A percentile compares a stretch with the other conserved stretches of the same genome.
These are phyloP conservation scores for Penicillium egyptiacum DNA, from an alignment of 495 filamentous ascomycete species.

Conservation along the genomic window DNA sequence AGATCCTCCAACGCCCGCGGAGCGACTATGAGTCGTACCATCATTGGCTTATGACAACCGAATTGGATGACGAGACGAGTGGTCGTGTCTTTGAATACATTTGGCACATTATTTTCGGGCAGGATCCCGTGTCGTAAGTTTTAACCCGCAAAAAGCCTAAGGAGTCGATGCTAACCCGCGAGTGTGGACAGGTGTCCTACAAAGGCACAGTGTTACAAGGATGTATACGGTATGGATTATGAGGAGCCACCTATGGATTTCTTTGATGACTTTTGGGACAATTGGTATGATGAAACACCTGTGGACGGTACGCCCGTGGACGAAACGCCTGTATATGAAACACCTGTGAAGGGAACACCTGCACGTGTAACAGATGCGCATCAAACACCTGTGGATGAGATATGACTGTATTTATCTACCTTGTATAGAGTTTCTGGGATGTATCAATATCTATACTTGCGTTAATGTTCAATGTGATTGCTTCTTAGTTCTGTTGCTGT, in stretches of 20 bases:
- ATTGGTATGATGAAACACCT: slow-evolving; percentile 7
- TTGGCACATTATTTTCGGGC: slow-evolving; percentile 67
- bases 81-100: slow-evolving; percentile 69
- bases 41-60: slow-evolving; percentile 61
- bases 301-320: neutral
- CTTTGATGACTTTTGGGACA: slow-evolving; percentile 6
- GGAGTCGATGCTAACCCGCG: slow-evolving; percentile 6
- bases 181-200: slow-evolving; percentile 30
- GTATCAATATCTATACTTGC: slow-evolving; percentile 1
- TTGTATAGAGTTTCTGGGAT: neutral
- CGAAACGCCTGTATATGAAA: neutral
- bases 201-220: slow-evolving; percentile 30
- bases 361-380: neutral
- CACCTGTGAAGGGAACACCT: neutral
- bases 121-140: slow-evolving; percentile 41
- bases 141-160: neutral
- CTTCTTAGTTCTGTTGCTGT: neutral
- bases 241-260: slow-evolving; percentile 8
- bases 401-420: slow-evolving; percentile 7
- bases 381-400: neutral
- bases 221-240: slow-evolving; percentile 33
- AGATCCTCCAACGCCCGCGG: slow-evolving; percentile 47
- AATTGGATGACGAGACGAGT: slow-evolving; percentile 54
- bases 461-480: neutral
- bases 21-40: slow-evolving; percentile 57